Evolutionary conservation across 768 basidiomycete species (phyloP).

Genomic region (Tubosaeta sp.): DNA sequence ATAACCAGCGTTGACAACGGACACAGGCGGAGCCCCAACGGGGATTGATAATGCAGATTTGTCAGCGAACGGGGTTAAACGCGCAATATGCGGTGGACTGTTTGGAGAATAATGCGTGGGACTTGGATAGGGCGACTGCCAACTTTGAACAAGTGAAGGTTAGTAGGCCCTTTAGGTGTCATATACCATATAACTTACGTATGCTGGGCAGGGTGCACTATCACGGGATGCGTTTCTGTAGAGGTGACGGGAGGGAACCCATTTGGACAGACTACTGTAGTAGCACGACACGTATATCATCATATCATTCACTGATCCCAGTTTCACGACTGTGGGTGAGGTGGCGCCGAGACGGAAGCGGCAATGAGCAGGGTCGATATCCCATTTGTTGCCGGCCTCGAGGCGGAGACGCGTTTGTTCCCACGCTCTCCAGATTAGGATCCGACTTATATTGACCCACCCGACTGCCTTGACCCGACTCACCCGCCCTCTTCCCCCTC

Average conservation of each 20-base stretch:
- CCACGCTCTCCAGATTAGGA: slow-evolving; percentile 4
- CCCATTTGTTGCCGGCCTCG: slow-evolving; percentile 23
- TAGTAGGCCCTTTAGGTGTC: slow-evolving; percentile 22
- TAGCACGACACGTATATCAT: neutral
- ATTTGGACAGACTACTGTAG: neutral
- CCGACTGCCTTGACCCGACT: neutral
- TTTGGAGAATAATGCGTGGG: slow-evolving; percentile 80
- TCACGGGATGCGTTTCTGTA: slow-evolving; percentile 54
- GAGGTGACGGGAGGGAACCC: slow-evolving; percentile 10
- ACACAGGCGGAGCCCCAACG: slow-evolving; percentile 67
- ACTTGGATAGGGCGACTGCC: slow-evolving; percentile 68
- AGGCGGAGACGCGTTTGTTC: slow-evolving; percentile 14
- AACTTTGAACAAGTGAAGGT: slow-evolving; percentile 92
- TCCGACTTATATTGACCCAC: no score
- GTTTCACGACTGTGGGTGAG: neutral
- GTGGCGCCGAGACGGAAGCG: slow-evolving; percentile 10
- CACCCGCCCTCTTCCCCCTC: slow-evolving; percentile 6
- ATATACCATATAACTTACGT: slow-evolving; percentile 20
- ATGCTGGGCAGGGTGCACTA: slow-evolving; percentile 39
- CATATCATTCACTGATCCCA: no score
- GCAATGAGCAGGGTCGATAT: neutral
- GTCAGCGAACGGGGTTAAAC: slow-evolving; percentile 73
- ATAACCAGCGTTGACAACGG: slow-evolving; percentile 6
- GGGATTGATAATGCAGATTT: slow-evolving; percentile 63
- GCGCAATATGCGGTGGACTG: slow-evolving; percentile 80